Percentiles rank a stretch among this genome's conserved stretches.
Conservation (phyloP, 345 rosid genomes). For the Citrus sp. region DNA sequence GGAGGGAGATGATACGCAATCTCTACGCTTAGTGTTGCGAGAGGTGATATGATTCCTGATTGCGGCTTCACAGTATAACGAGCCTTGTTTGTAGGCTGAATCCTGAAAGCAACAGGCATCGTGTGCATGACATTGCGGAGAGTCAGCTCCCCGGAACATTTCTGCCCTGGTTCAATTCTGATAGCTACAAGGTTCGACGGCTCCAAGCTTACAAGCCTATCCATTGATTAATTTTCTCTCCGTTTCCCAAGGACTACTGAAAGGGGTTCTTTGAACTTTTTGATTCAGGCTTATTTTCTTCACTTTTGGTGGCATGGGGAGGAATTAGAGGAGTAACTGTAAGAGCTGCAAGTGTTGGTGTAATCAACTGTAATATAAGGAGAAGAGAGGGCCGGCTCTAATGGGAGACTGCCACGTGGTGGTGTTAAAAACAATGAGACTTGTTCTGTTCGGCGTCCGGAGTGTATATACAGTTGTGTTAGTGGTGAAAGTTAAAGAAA, state of each 20-base stretch:
- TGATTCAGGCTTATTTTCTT: background rate
- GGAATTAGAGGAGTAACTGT: background rate
- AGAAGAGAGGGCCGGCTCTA: constrained; percentile 39
- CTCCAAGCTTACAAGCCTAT: constrained; percentile 57
- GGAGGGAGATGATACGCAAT: constrained; percentile 39
- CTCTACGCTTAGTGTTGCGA: constrained; percentile 39
- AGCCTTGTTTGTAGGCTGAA: constrained; percentile 41
- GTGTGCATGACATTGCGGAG: constrained; percentile 72
- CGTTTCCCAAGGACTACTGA: background rate
- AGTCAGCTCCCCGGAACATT: constrained; percentile 50
- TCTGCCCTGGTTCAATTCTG: constrained; percentile 49
- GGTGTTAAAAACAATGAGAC: constrained; percentile 47
- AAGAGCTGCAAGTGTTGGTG: background rate
- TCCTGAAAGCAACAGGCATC: constrained; percentile 63
- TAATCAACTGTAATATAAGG: constrained; percentile 6
- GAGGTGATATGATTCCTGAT: constrained; percentile 55
- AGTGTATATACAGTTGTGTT: background rate
- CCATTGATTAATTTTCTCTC: constrained; percentile 27
- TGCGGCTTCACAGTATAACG: constrained; percentile 50
- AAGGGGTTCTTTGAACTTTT: background rate
- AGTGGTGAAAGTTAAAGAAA: background rate
- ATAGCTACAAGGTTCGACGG: constrained; percentile 46
- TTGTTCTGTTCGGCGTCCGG: constrained; percentile 44
- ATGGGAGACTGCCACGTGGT: constrained; percentile 36
- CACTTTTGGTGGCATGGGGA: background rate